These are phyloP conservation scores for Aaosphaeria pasadenensis DNA, from an alignment of 2,329 filamentous ascomycete species.

Conservation along the genomic window DNA sequence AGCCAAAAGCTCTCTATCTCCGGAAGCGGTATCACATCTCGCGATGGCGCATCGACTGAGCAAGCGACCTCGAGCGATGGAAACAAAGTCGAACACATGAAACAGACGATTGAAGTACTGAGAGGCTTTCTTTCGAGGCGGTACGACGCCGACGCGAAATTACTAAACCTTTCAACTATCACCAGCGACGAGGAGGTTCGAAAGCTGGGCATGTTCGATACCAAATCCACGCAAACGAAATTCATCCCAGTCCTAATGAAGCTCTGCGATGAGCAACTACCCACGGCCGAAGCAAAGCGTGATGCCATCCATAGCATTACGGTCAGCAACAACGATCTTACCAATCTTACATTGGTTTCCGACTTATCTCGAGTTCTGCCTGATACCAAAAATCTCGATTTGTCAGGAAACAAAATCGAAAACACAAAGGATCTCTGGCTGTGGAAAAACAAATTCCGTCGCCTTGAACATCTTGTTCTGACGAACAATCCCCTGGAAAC, in stretches of 20 bases:
- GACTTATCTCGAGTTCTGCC: slow-evolving; percentile 76
- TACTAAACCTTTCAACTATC: slow-evolving; percentile 80
- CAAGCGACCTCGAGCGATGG: background rate
- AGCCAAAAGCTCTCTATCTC: slow-evolving; percentile 23
- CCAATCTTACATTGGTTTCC: slow-evolving; percentile 69
- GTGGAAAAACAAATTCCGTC: slow-evolving; percentile 77
- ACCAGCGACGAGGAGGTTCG: slow-evolving; percentile 69
- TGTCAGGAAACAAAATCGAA: slow-evolving; percentile 78
- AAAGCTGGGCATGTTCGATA: slow-evolving; percentile 72
- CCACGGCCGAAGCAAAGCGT: slow-evolving; percentile 66
- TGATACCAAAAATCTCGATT: slow-evolving; percentile 81
- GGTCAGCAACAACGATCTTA: slow-evolving; percentile 75
- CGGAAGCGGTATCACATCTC: slow-evolving; percentile 13
- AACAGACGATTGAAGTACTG: slow-evolving; percentile 59
- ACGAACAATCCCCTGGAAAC: slow-evolving; percentile 68
- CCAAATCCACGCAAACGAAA: slow-evolving; percentile 70
- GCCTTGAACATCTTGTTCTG: slow-evolving; percentile 78
- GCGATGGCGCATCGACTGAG: slow-evolving; percentile 1
- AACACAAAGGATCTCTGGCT: slow-evolving; percentile 64
- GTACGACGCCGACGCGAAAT: slow-evolving; percentile 68
- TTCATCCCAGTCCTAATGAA: slow-evolving; percentile 91
- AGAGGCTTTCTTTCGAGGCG: slow-evolving; percentile 69
- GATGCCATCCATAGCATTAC: slow-evolving; percentile 80
- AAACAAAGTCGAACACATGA: background rate
- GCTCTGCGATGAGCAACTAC: slow-evolving; percentile 76